These are phyloP conservation scores for Colletotrichum nymphaeae DNA, from an alignment of 2,329 filamentous ascomycete genomes.

Conservation along the genomic window DNA sequence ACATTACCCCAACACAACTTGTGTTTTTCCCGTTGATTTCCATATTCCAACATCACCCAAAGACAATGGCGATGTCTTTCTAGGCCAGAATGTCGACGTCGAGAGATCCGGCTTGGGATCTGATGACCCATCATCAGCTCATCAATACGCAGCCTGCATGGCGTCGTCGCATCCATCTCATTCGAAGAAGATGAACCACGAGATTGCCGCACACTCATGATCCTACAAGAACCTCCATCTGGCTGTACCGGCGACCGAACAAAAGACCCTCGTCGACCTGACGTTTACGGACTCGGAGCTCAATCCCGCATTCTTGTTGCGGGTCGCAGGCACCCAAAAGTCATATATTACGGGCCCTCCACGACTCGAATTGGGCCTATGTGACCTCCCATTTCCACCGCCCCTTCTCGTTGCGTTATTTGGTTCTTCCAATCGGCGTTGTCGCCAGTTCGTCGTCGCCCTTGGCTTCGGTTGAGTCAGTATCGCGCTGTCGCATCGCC, in stretches of 20 bases:
- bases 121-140: background rate
- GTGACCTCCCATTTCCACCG: constrained; percentile 11
- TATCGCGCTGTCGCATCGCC: constrained; percentile 27
- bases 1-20: background rate
- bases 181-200: background rate
- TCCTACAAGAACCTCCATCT: background rate
- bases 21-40: background rate
- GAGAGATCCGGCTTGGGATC: too few species aligned
- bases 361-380: background rate
- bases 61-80: background rate
- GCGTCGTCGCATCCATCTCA: background rate
- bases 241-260: background rate
- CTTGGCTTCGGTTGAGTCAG: constrained; percentile 27
- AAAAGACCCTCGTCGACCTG: constrained; percentile 2
- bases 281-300: constrained; percentile 20
- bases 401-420: background rate
- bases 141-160: background rate
- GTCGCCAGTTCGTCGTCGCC: background rate
- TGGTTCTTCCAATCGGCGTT: constrained; percentile 7
- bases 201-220: background rate
- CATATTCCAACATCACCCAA: background rate
- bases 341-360: constrained; percentile 6
- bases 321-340: constrained; percentile 11
- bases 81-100: background rate
- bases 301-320: constrained; percentile 21